These are phyloP conservation scores for Rubus idaeus DNA, from an alignment of 306 rosid genomes.

Conservation along the genomic window DNA sequence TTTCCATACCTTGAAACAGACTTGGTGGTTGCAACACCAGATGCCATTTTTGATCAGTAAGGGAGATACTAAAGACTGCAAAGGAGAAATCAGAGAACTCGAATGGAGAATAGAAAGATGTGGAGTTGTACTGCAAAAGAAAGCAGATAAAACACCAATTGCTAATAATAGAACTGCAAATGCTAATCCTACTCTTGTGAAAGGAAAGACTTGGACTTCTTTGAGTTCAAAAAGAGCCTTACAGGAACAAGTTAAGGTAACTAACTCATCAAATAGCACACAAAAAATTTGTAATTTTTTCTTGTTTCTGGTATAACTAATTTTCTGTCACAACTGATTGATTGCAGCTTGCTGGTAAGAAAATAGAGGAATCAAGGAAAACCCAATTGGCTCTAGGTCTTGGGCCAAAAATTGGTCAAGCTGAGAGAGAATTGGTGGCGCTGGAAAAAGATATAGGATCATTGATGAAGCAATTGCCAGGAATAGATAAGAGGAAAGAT, in stretches of 20 bases:
- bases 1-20: not conserved
- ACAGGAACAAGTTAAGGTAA: conserved; percentile 22
- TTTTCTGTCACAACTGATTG: not conserved
- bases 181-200: conserved; percentile 7
- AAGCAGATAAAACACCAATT: not conserved
- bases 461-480: not conserved
- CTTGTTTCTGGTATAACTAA: not conserved
- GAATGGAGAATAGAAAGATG: not conserved
- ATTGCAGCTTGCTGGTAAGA: conserved; percentile 17
- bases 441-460: not conserved
- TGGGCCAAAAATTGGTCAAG: not conserved
- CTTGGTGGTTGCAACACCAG: not conserved
- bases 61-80: not conserved
- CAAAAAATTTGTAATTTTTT: not conserved
- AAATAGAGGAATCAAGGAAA: conserved; percentile 23
- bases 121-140: not conserved
- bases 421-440: conserved; percentile 11
- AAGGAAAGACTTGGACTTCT: conserved; percentile 7
- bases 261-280: not conserved
- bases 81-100: not conserved
- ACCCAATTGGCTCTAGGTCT: not conserved
- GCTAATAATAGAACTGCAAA: not conserved
- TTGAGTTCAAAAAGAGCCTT: conserved; percentile 21
- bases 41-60: not conserved
- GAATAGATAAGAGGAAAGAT: not conserved